Evolutionary conservation across 345 rosid species (phyloP), one percentile per base, ranked within the genome.

Genomic region (Citrus glauca): DNA sequence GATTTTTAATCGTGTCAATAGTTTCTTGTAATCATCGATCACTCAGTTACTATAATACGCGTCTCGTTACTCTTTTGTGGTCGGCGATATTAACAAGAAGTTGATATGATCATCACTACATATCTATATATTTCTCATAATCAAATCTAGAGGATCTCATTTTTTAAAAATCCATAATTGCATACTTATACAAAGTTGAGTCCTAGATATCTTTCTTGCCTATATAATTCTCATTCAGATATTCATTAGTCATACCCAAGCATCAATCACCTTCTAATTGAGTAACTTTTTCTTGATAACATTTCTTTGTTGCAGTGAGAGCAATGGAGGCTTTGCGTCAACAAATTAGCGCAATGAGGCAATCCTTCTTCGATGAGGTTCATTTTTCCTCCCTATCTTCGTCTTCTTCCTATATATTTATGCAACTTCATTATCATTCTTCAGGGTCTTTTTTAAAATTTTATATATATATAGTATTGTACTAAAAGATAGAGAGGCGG

Each of bases 361-460:
- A 79, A 64, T 79, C 73, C 35, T 79, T 79, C 16, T 66, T 77
- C 9, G 79, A 82, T 82, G 79, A 87, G 88, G 88, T 87, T 42
- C 32, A 63, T 27, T 63, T 64, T 45, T 32, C 62, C 48, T 42
- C 6, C 10, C 62, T 25, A n/a, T 45, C 14, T 30, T 35, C 20
- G 5, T 75, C 48, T 22, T 17, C 22, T 53, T 53, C 19, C 22
- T 10, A 10, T 4, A 14, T 56, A 30, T 10, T 35, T 17, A 22
- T 28, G 30, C 17, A 25, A 40, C 17, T 16, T 64, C 24, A 16
- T 32, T 32, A 35, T 64, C 19, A 30, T 7, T 32, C 19, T 53
- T 53, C 6, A 50, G 6, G 22, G 22, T 53, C 2, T 40, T 40
- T 45, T 11, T 45, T 13, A 3, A 2, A 10, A 11, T 1, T 13